A percentile compares a stretch with the other conserved stretches of the same genome.
Conservation (phyloP, 1,139 yeast species). For the Kazachstania sp. region DNA sequence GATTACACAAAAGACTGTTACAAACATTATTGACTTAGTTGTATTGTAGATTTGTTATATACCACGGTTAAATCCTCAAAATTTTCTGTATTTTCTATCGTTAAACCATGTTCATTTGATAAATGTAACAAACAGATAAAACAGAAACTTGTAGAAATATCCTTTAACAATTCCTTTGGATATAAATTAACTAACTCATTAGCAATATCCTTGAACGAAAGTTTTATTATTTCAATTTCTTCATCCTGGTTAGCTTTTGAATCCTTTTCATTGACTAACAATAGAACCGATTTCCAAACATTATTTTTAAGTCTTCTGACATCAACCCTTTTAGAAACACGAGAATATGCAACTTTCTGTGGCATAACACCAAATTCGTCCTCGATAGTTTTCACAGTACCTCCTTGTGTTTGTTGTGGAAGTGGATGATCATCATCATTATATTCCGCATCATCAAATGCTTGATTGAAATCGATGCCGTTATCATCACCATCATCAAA, state of each 20-base stretch:
- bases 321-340: slow-evolving; percentile 79
- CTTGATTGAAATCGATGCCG: slow-evolving; percentile 37
- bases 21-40: neutral
- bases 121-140: slow-evolving; percentile 78
- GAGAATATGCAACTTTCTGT: slow-evolving; percentile 52
- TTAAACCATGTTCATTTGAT: slow-evolving; percentile 80
- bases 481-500: slow-evolving; percentile 23
- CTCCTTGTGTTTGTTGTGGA: slow-evolving; percentile 11
- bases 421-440: slow-evolving; percentile 18
- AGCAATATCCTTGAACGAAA: slow-evolving; percentile 35
- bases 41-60: slow-evolving; percentile 5
- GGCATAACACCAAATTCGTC: slow-evolving; percentile 26
- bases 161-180: slow-evolving; percentile 45
- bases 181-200: slow-evolving; percentile 47
- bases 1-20: too few relatives aligned
- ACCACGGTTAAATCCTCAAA: slow-evolving; percentile 44
- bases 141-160: slow-evolving; percentile 79
- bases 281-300: slow-evolving; percentile 56
- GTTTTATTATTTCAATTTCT: slow-evolving; percentile 6
- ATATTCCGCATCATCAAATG: slow-evolving; percentile 33
- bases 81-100: slow-evolving; percentile 47
- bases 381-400: slow-evolving; percentile 35
- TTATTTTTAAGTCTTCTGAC: slow-evolving; percentile 72
- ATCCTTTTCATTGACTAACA: slow-evolving; percentile 12
- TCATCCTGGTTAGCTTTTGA: neutral